Base-by-base conservation (phyloP, 768 basidiomycete species). In the Lentinula guzmanii region DNA sequence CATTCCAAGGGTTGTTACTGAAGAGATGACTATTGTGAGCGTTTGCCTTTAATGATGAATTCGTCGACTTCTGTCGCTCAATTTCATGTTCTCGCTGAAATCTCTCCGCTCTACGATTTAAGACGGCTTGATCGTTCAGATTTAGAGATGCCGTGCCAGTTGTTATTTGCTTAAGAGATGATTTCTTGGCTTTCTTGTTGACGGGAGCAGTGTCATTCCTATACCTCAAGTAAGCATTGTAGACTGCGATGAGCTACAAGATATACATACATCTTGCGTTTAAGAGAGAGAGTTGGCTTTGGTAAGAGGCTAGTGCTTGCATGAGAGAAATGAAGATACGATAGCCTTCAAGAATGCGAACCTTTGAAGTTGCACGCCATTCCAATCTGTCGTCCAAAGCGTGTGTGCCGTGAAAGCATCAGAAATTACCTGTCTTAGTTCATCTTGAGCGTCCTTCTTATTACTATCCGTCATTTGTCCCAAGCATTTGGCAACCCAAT, bases 341-440 rank as follows among this genome's bases (percentile, higher is more conserved):
- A n/a, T n/a, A 8, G 52, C 52, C 28, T 60, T 54, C n/a, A 61
- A 39, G 18, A 9, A 24, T 61, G 70, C 69, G 70, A 69, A 95
- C 95, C 90, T 90, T 79, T 92, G 82, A 60, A 99, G 79, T 74
- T 96, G 90, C 37, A 95, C 83, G 35, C 83, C 87, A 9, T 82
- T 77, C 97, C 97, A 99, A 73, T 98, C 93, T 61, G 90, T 96
- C n/a, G 91, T 90, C 85, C 91, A 90, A 28, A 98, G 80, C 1
- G 89, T 83, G 71, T 91, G 87, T 70, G 86, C 81, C 64, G 86
- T 81, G 76, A 93, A 96, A 74, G 94, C 88, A 67, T 94, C 86
- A 84, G 91, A 89, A 74, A 99, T 97, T 83, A 94, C 90, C 86
- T 91, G 84, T 85, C 94, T 95, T 71, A 99, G 77, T 80, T 99